Percentiles rank a stretch among this genome's conserved stretches.
These are phyloP conservation scores for Aureobasidium sp. DNA, from an alignment of 2,329 filamentous ascomycete genomes.

Conservation along the genomic window DNA sequence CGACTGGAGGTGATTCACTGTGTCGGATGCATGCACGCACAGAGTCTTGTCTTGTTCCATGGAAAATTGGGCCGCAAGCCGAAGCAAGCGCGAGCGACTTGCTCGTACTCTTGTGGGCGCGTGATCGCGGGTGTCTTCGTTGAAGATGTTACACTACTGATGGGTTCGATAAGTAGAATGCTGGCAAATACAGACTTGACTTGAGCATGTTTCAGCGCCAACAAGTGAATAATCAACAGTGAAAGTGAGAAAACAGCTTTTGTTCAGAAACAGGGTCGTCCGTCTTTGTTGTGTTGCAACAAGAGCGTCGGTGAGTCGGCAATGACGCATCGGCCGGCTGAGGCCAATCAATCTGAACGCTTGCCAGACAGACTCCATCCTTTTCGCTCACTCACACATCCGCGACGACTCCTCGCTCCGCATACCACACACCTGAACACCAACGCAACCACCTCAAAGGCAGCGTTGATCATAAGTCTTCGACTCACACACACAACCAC, in stretches of 20 bases:
- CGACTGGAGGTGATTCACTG: background rate
- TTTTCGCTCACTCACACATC: conserved; percentile 7
- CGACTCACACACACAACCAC: conserved; percentile 16
- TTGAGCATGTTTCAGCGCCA: background rate
- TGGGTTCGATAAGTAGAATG: background rate
- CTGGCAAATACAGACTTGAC: background rate
- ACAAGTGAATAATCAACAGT: background rate
- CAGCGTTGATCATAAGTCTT: background rate
- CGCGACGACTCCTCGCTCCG: conserved; percentile 14
- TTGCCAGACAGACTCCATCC: conserved; percentile 1
- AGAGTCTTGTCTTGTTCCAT: background rate
- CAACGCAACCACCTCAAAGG: conserved; percentile 7
- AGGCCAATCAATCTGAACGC: conserved; percentile 4
- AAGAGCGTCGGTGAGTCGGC: conserved; percentile 1
- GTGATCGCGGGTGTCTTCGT: background rate
- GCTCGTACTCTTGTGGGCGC: background rate
- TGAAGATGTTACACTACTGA: background rate
- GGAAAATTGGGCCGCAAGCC: conserved; percentile 4
- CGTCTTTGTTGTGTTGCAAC: conserved; percentile 4
- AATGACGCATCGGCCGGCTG: conserved; percentile 4
- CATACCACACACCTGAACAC: conserved; percentile 15
- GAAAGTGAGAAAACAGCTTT: background rate
- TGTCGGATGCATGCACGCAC: background rate
- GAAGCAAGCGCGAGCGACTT: background rate
- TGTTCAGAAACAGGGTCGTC: background rate